Evolutionary conservation across 2,329 filamentous ascomycete species (phyloP).

Genomic region (Phialemoniopsis sp.): DNA sequence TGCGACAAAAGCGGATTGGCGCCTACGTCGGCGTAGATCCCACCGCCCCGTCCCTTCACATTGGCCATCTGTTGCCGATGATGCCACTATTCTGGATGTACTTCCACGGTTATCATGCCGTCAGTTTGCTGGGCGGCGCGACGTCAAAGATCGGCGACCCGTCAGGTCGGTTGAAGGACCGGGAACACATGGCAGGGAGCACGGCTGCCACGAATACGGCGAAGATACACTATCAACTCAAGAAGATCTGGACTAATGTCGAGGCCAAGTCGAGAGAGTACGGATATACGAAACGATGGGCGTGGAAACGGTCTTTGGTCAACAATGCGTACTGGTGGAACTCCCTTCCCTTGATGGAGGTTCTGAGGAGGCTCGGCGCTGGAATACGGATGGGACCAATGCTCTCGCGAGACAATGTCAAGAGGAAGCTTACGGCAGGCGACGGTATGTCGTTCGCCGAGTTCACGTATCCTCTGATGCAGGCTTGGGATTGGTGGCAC

Average conservation of each 20-base stretch:
- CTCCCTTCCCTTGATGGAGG: constrained; percentile 65
- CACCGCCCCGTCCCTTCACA: constrained; percentile 73
- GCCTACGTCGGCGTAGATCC: constrained; percentile 81
- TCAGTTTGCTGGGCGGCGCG: constrained; percentile 67
- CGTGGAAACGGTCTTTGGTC: constrained; percentile 62
- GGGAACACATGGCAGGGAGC: constrained; percentile 46
- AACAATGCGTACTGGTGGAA: constrained; percentile 89
- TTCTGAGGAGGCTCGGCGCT: constrained; percentile 69
- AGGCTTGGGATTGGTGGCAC: constrained; percentile 96
- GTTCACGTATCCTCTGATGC: constrained; percentile 88
- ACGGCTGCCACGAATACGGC: constrained; percentile 60
- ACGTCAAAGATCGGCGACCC: constrained; percentile 79
- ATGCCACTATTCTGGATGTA: constrained; percentile 87
- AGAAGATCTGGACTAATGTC: constrained; percentile 71
- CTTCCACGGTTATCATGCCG: constrained; percentile 65
- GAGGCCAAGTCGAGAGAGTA: constrained; percentile 60
- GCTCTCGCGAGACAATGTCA: constrained; percentile 82
- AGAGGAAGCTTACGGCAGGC: constrained; percentile 75
- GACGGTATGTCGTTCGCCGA: constrained; percentile 94
- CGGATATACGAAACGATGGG: constrained; percentile 58
- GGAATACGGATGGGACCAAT: constrained; percentile 78
- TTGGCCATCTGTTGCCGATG: constrained; percentile 75
- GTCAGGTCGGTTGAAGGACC: constrained; percentile 61
- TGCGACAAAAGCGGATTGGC: constrained; percentile 63
- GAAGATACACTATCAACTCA: constrained; percentile 66